Conservation (phyloP, 179 eudicot genomes). For the Drosera spatulata region DNA sequence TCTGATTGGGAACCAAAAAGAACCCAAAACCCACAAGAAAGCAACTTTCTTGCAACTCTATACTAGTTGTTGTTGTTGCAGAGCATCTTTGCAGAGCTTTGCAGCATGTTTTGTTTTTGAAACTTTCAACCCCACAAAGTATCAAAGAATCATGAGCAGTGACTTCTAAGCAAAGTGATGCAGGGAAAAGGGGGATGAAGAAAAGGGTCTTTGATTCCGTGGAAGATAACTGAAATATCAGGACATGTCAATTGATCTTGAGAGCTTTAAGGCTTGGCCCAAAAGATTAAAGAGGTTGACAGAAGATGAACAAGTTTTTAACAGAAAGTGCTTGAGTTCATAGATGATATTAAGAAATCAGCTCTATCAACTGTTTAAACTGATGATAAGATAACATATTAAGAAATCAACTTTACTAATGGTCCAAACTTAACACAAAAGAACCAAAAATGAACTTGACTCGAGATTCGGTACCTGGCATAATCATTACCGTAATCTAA, state of each 20-base stretch:
- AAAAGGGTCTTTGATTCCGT: neutral
- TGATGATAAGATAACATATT: too few relatives aligned
- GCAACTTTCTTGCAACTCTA: slow-evolving; percentile 7
- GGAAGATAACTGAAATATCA: slow-evolving; percentile 2
- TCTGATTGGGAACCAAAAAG: slow-evolving; percentile 13
- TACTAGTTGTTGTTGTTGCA: slow-evolving; percentile 13
- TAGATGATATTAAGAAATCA: too few relatives aligned
- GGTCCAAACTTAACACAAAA: too few relatives aligned
- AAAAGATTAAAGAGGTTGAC: neutral
- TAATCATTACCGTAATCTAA: too few relatives aligned
- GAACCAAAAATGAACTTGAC: too few relatives aligned
- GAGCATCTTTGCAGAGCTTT: slow-evolving; percentile 23
- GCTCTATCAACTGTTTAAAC: too few relatives aligned
- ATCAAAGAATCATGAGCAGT: slow-evolving; percentile 1
- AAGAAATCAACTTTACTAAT: too few relatives aligned
- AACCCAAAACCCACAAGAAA: slow-evolving; percentile 6
- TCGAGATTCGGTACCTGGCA: too few relatives aligned
- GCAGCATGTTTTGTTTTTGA: neutral
- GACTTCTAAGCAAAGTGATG: slow-evolving; percentile 6
- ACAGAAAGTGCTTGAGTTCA: too few relatives aligned
- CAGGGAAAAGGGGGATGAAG: neutral
- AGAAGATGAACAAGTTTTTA: neutral
- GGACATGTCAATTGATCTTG: slow-evolving; percentile 5
- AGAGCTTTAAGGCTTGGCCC: slow-evolving; percentile 2
- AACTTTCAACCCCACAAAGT: neutral